Evolutionary conservation across 345 rosid species (phyloP), one percentile per base, ranked within the genome.

Genomic region (Mangifera indica): DNA sequence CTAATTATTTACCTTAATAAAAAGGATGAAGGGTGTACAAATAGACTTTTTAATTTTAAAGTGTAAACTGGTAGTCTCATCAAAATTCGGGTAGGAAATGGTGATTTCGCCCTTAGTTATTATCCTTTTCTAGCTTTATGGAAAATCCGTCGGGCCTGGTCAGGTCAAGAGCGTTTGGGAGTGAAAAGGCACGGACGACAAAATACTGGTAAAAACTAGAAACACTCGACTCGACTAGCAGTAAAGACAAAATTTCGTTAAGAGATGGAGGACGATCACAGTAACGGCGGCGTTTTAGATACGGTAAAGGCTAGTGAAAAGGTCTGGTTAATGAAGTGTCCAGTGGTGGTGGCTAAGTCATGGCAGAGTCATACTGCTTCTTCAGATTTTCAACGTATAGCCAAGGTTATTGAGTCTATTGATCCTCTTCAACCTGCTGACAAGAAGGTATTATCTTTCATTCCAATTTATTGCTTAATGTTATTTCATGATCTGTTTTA

Each of bases 241-340:
- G 13, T 3, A 17, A 6, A 25, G 9, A 37, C 9, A 37, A 34
- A 37, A 5, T 37, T 37, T 37, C 42, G 8, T 37, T 9, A 72
- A 10, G 72, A 73, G 34, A 86, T 82, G 90, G 93, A 87, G 10
- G 87, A 85, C 7, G 87, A 87, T 66, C 75, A 70, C 34, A 52
- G 73, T 21, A 66, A 44, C 59, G 48, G 70, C 57, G 85, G 83
- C 57, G 62, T 21, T 24, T 79, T 95, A 70, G 98, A 95, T 63
- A 76, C 87, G 2, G 81, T 82, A 9, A 87, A 78, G 82, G 77
- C 92, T 0, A 96, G 92, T 51, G 81, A 80, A 76, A 75, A 86
- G 60, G 85, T 92, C 26, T 92, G 98, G 98, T 73, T 95, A 73
- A 95, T 92, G 98, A 95, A 95, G 92, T 85, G 91, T 52, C 98